These are phyloP conservation scores for Verticillium tricorpus DNA, from an alignment of 2,329 filamentous ascomycete genomes.

Conservation along the genomic window DNA sequence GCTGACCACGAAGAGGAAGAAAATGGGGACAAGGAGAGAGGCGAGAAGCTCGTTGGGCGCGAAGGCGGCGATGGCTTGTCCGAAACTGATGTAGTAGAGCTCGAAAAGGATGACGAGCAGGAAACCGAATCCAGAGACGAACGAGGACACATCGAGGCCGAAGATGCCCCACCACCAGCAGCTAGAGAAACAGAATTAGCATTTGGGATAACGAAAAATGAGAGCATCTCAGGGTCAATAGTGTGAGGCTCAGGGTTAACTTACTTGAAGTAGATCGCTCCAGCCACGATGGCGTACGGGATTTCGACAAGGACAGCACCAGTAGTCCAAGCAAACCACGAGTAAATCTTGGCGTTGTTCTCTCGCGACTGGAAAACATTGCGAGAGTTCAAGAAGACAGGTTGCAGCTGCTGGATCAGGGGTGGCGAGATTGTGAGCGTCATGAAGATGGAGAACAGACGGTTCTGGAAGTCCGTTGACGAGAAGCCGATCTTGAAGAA, in stretches of 20 bases:
- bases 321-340: slow-evolving; percentile 66
- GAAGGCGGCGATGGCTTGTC: slow-evolving; percentile 63
- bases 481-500: slow-evolving; percentile 59
- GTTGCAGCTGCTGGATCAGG: slow-evolving; percentile 73
- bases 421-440: slow-evolving; percentile 70
- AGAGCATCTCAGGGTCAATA: not conserved
- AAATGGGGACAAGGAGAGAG: slow-evolving; percentile 61
- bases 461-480: slow-evolving; percentile 61
- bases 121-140: slow-evolving; percentile 58
- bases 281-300: slow-evolving; percentile 63
- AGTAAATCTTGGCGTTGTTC: slow-evolving; percentile 74
- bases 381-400: slow-evolving; percentile 62
- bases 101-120: slow-evolving; percentile 63
- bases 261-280: slow-evolving; percentile 52
- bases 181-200: not conserved
- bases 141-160: slow-evolving; percentile 44
- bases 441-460: slow-evolving; percentile 74
- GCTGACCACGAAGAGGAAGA: slow-evolving; percentile 65
- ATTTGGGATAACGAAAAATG: not conserved
- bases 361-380: slow-evolving; percentile 69
- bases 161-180: slow-evolving; percentile 56
- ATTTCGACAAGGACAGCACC: slow-evolving; percentile 65
- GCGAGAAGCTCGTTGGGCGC: slow-evolving; percentile 63
- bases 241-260: not conserved
- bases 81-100: slow-evolving; percentile 60